Percentiles rank a stretch among this genome's conserved stretches.
These are phyloP conservation scores for Phytophthora tentaculata DNA, from an alignment of 352 stramenopile genomes.

Conservation along the genomic window DNA sequence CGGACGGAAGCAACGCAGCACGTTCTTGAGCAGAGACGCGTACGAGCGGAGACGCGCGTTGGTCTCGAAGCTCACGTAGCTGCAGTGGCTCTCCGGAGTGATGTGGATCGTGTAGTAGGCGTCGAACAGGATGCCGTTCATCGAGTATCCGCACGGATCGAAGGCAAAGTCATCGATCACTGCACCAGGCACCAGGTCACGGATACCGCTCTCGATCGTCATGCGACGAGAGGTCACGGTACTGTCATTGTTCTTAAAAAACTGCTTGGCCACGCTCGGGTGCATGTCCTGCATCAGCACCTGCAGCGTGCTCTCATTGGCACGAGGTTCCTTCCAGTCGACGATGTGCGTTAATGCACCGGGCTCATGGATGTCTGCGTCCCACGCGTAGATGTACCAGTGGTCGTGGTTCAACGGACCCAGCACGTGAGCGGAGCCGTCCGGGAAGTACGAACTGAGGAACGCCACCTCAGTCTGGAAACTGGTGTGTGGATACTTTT, in stretches of 20 bases:
- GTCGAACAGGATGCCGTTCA: constrained; percentile 99
- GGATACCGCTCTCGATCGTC: constrained; percentile 95
- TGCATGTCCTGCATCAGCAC: constrained; percentile 91
- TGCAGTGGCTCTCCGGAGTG: constrained; percentile 97
- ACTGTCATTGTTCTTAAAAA: constrained; percentile 82
- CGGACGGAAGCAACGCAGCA: constrained; percentile 97
- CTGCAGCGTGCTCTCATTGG: constrained; percentile 79
- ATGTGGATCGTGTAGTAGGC: constrained; percentile 99
- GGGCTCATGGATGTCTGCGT: constrained; percentile 87
- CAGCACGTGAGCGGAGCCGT: constrained; percentile 86
- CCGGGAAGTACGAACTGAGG: constrained; percentile 90
- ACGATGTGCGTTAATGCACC: constrained; percentile 20
- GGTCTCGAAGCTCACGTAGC: constrained; percentile 98
- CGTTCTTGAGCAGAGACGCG: constrained; percentile 96
- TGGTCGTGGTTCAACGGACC: constrained; percentile 98
- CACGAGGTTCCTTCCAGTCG: constrained; percentile 22
- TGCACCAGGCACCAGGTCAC: constrained; percentile 94
- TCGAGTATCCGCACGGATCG: constrained; percentile 98
- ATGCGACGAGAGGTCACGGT: constrained; percentile 88
- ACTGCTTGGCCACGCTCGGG: constrained; percentile 79
- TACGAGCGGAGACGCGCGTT: constrained; percentile 91
- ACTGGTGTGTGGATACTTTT: constrained; percentile 96
- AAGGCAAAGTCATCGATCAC: constrained; percentile 98
- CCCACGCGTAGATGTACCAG: constrained; percentile 99
- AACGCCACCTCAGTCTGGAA: constrained; percentile 98